These are phyloP conservation scores for Aspergillus campestris DNA, from an alignment of 495 filamentous ascomycete species.

Conservation along the genomic window DNA sequence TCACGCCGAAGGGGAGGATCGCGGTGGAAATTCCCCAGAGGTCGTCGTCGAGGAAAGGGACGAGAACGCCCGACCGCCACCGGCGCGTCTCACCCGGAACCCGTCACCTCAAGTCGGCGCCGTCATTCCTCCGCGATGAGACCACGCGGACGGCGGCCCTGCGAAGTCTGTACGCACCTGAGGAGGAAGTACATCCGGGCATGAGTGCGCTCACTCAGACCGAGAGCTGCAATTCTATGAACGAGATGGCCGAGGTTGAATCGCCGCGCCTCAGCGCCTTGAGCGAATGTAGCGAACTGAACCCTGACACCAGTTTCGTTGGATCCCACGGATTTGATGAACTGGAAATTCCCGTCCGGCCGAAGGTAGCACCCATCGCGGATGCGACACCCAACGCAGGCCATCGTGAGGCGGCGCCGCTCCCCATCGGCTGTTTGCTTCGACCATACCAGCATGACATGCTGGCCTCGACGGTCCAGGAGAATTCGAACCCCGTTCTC, in stretches of 20 bases:
- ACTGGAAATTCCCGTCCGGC: slow-evolving; percentile 26
- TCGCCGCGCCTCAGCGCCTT: slow-evolving; percentile 68
- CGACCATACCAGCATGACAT: slow-evolving; percentile 15
- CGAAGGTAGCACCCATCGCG: slow-evolving; percentile 8
- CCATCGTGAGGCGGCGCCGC: slow-evolving; percentile 12
- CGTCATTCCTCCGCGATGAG: slow-evolving; percentile 57
- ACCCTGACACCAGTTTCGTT: slow-evolving; percentile 43
- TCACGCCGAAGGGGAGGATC: slow-evolving; percentile 19
- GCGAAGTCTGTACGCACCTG: slow-evolving; percentile 52
- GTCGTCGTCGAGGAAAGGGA: slow-evolving; percentile 28
- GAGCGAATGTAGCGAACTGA: slow-evolving; percentile 71
- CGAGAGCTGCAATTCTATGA: slow-evolving; percentile 31
- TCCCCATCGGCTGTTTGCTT: slow-evolving; percentile 26
- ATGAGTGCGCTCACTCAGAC: slow-evolving; percentile 27
- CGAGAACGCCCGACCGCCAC: slow-evolving; percentile 3
- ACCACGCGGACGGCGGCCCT: slow-evolving; percentile 56
- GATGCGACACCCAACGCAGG: slow-evolving; percentile 5
- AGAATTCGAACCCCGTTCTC: slow-evolving; percentile 13
- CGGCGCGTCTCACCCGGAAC: slow-evolving; percentile 16
- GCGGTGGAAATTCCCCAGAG: slow-evolving; percentile 33
- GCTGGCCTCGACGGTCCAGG: slow-evolving; percentile 11
- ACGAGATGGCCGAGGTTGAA: slow-evolving; percentile 20
- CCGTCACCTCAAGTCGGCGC: slow-evolving; percentile 42
- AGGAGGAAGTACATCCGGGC: slow-evolving; percentile 28
- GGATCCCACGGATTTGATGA: slow-evolving; percentile 19